Base-by-base conservation (phyloP, 1,284 basidiomycete species). In the Trichosporon sp. region DNA sequence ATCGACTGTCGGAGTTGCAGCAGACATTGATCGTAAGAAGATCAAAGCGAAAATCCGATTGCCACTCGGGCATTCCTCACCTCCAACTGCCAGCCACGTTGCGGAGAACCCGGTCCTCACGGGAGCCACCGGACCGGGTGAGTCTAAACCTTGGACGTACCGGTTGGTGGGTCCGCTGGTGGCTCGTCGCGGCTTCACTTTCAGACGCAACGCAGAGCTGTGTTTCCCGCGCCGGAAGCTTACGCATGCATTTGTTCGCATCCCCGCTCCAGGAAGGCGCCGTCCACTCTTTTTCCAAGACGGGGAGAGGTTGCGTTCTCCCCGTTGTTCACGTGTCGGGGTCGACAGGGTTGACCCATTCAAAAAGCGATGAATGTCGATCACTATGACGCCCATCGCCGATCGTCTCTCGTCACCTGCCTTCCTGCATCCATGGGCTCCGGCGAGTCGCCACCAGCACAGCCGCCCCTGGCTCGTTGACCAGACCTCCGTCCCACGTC, bases 401-500 rank as follows among this genome's bases (percentile, higher is more conserved):
- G 51, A 54, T 54, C 51, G 19, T 54, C 51, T 54, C 51, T 54
- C 51, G 51, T 54, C 51, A 54, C n/a, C 51, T 54, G 51, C 51
- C 51, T 16, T n/a, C 19, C 51, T 21, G n/a, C 19, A 3, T 8
- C 19, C 51, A 26, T 54, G 51, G 7, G 51, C 51, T 26, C 19
- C 19, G 10, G 19, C 8, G 2, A 11, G 19, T 26, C 51, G 51
- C n/a, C 19, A 19, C 51, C 21, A 10, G 4, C 51, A 26, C 26
- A 26, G 11, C 11, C 14, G 7, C 4, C 14, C 12, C 10, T 12
- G 1, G 10, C 12, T 4, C 4, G 40, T 14, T 43, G 40, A 43
- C 40, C 40, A 4, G 40, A 26, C 26, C 26, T 26, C 26, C 26
- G 26, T 26, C 35, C 8, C 35, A 37, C 35, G 35, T 37, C 35